phyloP scores from a whole-genome alignment of 257 asterid genomes.

The Orobanche coerulescens region DNA sequence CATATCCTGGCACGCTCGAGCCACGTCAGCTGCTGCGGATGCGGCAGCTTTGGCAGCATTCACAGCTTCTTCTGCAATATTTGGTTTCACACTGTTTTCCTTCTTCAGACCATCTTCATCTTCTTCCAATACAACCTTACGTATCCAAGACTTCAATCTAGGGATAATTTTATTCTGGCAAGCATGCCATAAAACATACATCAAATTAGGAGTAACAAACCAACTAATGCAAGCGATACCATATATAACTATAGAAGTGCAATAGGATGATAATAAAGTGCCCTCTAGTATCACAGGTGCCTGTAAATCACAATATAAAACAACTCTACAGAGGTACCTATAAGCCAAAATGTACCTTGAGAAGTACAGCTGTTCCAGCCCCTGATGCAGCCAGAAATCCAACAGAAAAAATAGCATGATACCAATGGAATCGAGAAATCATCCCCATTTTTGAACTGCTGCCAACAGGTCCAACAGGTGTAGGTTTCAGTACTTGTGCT shows the following conservation, averaged over 20 bases:
- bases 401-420: constrained; percentile 72
- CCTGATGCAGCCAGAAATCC: constrained; percentile 76
- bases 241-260: constrained; percentile 5
- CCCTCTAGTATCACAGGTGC: neutral
- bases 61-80: constrained; percentile 74
- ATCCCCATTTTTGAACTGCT: constrained; percentile 39
- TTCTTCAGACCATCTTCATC: constrained; percentile 35
- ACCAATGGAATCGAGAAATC: constrained; percentile 66
- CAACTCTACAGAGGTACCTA: constrained; percentile 11
- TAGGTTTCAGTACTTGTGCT: constrained; percentile 44
- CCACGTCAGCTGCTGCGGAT: constrained; percentile 86
- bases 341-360: constrained; percentile 52
- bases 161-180: constrained; percentile 72
- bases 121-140: constrained; percentile 67
- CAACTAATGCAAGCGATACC: constrained; percentile 13
- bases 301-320: constrained; percentile 24
- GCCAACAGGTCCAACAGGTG: constrained; percentile 34
- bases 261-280: neutral
- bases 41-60: constrained; percentile 95
- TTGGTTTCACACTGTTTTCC: constrained; percentile 41
- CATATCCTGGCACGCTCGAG: constrained; percentile 89
- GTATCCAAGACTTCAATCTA: constrained; percentile 86
- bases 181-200: constrained; percentile 17
- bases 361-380: constrained; percentile 70
- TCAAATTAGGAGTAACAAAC: constrained; percentile 20